Conservation (phyloP, 73 alveolate genomes). For the Paramecium caudatum region DNA sequence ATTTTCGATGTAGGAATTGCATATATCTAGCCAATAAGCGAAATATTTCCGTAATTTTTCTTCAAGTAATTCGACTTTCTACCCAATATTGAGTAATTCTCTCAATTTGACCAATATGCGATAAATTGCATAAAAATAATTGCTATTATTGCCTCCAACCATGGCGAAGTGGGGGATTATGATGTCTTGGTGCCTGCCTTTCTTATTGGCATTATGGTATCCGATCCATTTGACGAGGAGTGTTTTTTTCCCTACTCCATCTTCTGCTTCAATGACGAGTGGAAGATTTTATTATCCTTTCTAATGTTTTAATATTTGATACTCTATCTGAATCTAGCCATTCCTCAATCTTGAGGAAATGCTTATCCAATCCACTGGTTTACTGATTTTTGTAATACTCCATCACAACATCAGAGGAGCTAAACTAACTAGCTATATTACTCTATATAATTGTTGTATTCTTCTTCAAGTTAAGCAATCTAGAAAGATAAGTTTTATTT, state of each 20-base stretch:
- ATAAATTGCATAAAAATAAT: conserved; percentile 78
- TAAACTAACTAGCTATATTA: background rate
- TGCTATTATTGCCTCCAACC: conserved; percentile 79
- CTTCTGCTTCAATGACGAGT: conserved; percentile 83
- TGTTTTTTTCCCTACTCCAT: conserved; percentile 85
- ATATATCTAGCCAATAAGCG: conserved; percentile 84
- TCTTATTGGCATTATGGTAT: conserved; percentile 76
- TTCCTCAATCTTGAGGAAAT: conserved; percentile 74
- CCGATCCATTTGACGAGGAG: conserved; percentile 80
- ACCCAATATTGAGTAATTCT: conserved; percentile 77
- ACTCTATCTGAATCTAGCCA: conserved; percentile 67
- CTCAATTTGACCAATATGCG: conserved; percentile 80
- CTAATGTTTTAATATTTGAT: background rate
- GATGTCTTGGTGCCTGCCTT: conserved; percentile 73
- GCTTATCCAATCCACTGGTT: conserved; percentile 73
- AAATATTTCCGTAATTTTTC: conserved; percentile 84
- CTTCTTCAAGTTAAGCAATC: conserved; percentile 33
- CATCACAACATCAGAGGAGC: conserved; percentile 76
- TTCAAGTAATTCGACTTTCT: conserved; percentile 84
- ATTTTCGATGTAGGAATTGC: conserved; percentile 77
- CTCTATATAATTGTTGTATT: conserved; percentile 66
- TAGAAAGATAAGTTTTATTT: conserved; percentile 1
- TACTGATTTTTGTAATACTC: conserved; percentile 64
- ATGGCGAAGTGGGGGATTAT: conserved; percentile 76
- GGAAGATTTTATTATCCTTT: conserved; percentile 73